These are phyloP conservation scores for Filobasidium uniguttulatum DNA, from an alignment of 1,284 basidiomycete genomes.

Conservation along the genomic window DNA sequence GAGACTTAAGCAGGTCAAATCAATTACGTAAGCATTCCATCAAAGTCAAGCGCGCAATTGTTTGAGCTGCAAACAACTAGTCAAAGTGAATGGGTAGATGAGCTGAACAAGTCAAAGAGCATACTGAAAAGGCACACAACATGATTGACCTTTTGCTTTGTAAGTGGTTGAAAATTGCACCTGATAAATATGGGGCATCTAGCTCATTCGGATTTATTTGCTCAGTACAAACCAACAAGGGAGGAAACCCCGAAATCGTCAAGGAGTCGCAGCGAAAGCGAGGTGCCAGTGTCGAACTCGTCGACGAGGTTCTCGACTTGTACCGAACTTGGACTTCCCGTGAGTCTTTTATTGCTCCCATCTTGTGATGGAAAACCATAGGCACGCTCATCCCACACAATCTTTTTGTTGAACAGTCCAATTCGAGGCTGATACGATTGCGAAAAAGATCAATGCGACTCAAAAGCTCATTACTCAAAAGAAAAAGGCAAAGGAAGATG, in stretches of 20 bases:
- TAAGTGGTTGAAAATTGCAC: constrained; percentile 17
- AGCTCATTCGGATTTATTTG: not conserved
- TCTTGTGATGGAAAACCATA: too few relatives aligned
- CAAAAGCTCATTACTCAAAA: constrained; percentile 90
- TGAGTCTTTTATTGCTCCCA: constrained; percentile 39
- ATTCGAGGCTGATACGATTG: constrained; percentile 13
- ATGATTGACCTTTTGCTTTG: constrained; percentile 37
- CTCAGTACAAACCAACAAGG: constrained; percentile 49
- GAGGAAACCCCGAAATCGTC: constrained; percentile 87
- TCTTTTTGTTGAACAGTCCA: constrained; percentile 4
- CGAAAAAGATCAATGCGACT: constrained; percentile 59
- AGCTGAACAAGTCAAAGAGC: too few relatives aligned
- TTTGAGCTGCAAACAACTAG: too few relatives aligned
- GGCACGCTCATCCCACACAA: not conserved
- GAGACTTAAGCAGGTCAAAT: too few relatives aligned
- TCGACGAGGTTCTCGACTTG: constrained; percentile 85
- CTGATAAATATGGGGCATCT: not conserved
- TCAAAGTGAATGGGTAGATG: too few relatives aligned
- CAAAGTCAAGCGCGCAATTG: too few relatives aligned
- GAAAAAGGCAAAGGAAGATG: constrained; percentile 89
- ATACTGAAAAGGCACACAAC: not conserved
- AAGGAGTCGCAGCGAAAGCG: constrained; percentile 86
- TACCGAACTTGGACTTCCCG: constrained; percentile 86
- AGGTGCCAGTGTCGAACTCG: constrained; percentile 72
- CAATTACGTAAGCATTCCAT: too few relatives aligned